Evolutionary conservation across 2,329 filamentous ascomycete species (phyloP).

Genomic region (Incumbomyces lentus): DNA sequence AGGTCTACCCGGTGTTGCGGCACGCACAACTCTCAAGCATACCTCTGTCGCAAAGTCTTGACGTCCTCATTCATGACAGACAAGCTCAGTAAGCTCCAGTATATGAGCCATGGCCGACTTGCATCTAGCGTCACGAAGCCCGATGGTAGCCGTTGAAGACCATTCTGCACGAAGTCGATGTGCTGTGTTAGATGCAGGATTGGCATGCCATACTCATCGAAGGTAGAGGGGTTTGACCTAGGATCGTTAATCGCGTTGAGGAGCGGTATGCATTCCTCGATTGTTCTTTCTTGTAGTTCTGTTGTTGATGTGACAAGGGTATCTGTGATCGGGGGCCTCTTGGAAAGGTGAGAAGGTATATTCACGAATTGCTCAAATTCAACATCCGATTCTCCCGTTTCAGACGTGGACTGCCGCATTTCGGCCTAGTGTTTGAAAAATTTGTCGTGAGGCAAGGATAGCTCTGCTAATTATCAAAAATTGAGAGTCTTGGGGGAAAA

Average conservation of each 20-base stretch:
- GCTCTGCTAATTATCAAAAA: too few relatives aligned
- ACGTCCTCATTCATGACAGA: conserved; percentile 66
- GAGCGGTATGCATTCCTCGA: conserved; percentile 58
- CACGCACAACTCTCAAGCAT: not conserved
- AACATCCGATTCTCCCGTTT: not conserved
- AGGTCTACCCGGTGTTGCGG: not conserved
- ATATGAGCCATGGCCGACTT: conserved; percentile 84
- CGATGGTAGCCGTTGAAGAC: conserved; percentile 52
- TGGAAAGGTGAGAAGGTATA: conserved; percentile 31
- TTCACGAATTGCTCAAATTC: conserved; percentile 8
- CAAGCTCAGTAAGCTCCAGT: conserved; percentile 77
- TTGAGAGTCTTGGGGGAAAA: too few relatives aligned
- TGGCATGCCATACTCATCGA: conserved; percentile 65
- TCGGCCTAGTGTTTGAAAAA: too few relatives aligned
- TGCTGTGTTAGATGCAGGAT: conserved; percentile 56
- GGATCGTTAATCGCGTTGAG: conserved; percentile 37
- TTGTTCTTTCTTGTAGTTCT: conserved; percentile 55
- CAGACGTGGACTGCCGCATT: not conserved
- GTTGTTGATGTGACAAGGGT: conserved; percentile 58
- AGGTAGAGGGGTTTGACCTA: conserved; percentile 36
- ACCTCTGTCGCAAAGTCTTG: conserved; percentile 53
- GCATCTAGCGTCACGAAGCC: conserved; percentile 69
- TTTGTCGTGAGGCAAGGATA: too few relatives aligned
- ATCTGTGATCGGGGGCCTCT: conserved; percentile 55
- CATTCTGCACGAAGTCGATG: conserved; percentile 37